Evolutionary conservation across 1,284 basidiomycete genomes (phyloP).

Genomic region (Tausonia pullulans): DNA sequence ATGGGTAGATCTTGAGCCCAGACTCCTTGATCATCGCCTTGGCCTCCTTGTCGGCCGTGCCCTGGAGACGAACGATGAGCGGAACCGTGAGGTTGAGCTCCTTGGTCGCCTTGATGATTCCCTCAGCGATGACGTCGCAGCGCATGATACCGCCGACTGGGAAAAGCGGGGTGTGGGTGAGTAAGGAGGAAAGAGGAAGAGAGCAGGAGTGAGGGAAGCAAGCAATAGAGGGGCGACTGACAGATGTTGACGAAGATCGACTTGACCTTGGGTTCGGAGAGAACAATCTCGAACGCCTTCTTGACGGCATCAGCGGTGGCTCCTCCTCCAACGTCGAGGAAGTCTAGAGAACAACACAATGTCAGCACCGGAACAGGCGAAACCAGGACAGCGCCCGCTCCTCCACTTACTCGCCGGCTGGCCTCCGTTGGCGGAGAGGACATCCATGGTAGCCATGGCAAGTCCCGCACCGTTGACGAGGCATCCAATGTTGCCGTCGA

Average conservation of each 20-base stretch:
- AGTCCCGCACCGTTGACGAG: slow-evolving; percentile 97
- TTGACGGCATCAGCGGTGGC: slow-evolving; percentile 98
- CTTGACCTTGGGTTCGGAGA: slow-evolving; percentile 84
- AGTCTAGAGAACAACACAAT: not conserved
- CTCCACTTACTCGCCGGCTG: slow-evolving; percentile 60
- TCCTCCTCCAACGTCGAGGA: slow-evolving; percentile 95
- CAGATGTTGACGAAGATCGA: slow-evolving; percentile 98
- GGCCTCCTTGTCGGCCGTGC: slow-evolving; percentile 30
- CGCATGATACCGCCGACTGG: slow-evolving; percentile 75
- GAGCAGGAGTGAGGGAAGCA: not conserved
- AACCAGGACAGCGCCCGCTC: too few species aligned
- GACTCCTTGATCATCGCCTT: slow-evolving; percentile 59
- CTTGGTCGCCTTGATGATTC: slow-evolving; percentile 94
- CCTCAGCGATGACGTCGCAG: slow-evolving; percentile 91
- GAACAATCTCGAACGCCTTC: slow-evolving; percentile 94
- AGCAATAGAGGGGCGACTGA: slow-evolving; percentile 18
- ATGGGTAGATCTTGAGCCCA: slow-evolving; percentile 73
- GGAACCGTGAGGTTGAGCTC: slow-evolving; percentile 79
- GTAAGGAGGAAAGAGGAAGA: not conserved
- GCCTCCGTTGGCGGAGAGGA: slow-evolving; percentile 86
- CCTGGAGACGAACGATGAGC: slow-evolving; percentile 87
- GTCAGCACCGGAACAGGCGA: too few species aligned
- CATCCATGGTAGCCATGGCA: slow-evolving; percentile 99
- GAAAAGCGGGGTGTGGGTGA: not conserved
- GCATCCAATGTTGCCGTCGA: slow-evolving; percentile 95